phyloP scores from a whole-genome alignment of 2,329 filamentous ascomycete species.

The Sarocladium strictum region DNA sequence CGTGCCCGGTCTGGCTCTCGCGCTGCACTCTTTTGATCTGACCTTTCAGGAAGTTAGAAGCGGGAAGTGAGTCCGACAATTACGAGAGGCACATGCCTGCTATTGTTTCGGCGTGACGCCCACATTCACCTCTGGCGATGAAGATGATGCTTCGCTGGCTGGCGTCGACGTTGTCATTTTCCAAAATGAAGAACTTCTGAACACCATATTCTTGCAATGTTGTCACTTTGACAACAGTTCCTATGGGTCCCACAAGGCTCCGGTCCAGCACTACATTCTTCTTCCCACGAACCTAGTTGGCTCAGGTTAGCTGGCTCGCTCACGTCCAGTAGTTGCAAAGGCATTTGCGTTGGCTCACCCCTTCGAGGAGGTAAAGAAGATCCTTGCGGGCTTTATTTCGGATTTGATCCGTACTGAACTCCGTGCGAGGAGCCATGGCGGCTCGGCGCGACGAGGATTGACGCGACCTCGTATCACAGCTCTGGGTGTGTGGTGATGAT shows the following conservation, averaged over 20 bases:
- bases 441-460: conserved; percentile 33
- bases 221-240: conserved; percentile 90
- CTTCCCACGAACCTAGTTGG: conserved; percentile 82
- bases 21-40: conserved; percentile 87
- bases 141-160: conserved; percentile 95
- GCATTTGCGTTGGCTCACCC: conserved; percentile 61
- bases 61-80: neutral
- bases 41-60: conserved; percentile 49
- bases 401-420: conserved; percentile 70
- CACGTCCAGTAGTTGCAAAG: conserved; percentile 11
- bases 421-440: conserved; percentile 63
- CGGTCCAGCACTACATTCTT: conserved; percentile 96
- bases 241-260: conserved; percentile 81
- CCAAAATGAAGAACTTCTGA: conserved; percentile 93
- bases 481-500: neutral
- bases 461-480: neutral
- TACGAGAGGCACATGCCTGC: conserved; percentile 57
- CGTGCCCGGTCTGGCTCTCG: conserved; percentile 84
- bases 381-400: conserved; percentile 81
- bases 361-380: conserved; percentile 84
- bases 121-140: conserved; percentile 83
- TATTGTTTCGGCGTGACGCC: conserved; percentile 75
- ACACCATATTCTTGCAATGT: conserved; percentile 95
- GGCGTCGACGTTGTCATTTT: conserved; percentile 91
- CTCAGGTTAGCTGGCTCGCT: conserved; percentile 11